Evolutionary conservation across 2,329 filamentous ascomycete genomes (phyloP), one percentile per base, ranked within the genome.

Genomic region (Metarhizium robertsii): DNA sequence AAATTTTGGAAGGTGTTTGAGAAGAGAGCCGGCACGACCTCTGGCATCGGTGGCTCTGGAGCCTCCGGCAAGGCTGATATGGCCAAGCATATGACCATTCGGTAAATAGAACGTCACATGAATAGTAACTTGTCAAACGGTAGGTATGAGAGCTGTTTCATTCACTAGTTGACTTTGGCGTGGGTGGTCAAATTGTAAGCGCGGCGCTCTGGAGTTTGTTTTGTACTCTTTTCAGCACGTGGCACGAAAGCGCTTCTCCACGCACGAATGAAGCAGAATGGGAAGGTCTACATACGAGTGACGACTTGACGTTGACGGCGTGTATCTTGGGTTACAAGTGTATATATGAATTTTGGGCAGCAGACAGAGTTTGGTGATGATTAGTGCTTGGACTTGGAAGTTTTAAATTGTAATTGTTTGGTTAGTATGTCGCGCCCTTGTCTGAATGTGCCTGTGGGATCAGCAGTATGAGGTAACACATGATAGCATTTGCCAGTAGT

Each of bases 1-100:
- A 99, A 99, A 78, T 99, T 99, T 81, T 99, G 94, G 94, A 99
- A 99, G 85, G 81, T 99, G 65, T 99, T 99, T 68, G 94, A 99
- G 81, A 96, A 96, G 83, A 97, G 96, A 83, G 79, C 92, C 18
- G 91, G 90, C 55, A 77, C 81, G 57, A 76, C 81, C 58, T 81
- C 85, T 53, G 81, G 84, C 51, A 78, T 85, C 54, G 80, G 83
- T 58, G 79, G 81, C 63, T 80, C 85, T 57, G 85, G 84, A 60
- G 78, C 87, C 57, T 86, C 86, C 52, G 83, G 81, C 72, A 92
- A 92, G 76, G 90, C 88, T 55, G 85, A 89, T 66, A 87, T 92
- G 80, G 85, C 85, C 69, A 96, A 96, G 85, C 90, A 92, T 73
- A 95, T 96, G 88, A 96, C 92, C 49, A 92, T 92, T 69, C 86